Evolutionary conservation across 257 asterid genomes (phyloP).

Genomic region (Fraxinus quadrangulata): DNA sequence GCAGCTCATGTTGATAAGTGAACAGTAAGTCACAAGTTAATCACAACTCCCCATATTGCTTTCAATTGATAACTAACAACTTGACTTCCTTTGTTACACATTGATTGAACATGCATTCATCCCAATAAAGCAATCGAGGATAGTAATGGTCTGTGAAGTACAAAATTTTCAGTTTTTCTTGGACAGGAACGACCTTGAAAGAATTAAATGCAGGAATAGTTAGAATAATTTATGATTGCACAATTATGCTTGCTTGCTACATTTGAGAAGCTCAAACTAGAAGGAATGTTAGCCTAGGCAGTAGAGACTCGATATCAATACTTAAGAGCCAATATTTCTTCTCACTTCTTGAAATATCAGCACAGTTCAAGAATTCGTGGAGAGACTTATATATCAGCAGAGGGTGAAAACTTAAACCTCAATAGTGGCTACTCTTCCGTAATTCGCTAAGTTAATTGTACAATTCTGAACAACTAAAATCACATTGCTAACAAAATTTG

Average conservation of each 20-base stretch:
- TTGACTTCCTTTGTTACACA: not conserved
- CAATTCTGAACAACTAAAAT: conserved; percentile 21
- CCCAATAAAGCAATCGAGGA: conserved; percentile 15
- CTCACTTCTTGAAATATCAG: conserved; percentile 1
- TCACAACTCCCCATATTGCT: not conserved
- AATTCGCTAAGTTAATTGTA: conserved; percentile 4
- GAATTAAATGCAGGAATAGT: not conserved
- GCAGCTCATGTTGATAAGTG: conserved; percentile 6
- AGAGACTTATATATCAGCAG: not conserved
- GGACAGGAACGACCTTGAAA: not conserved
- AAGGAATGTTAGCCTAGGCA: not conserved
- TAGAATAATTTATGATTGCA: conserved; percentile 5
- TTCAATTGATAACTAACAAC: conserved; percentile 4
- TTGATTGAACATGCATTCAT: not conserved
- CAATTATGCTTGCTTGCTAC: conserved; percentile 22
- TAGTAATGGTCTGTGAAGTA: conserved; percentile 3
- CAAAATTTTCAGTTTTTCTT: not conserved
- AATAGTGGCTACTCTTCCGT: not conserved
- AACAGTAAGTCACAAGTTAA: conserved; percentile 2
- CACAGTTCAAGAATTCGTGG: conserved; percentile 8
- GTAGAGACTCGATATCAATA: not conserved
- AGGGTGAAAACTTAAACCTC: conserved; percentile 21
- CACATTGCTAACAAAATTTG: not conserved
- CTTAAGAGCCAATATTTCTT: conserved; percentile 21
- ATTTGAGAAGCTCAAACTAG: conserved; percentile 14